phyloP scores from a whole-genome alignment of 2,329 filamentous ascomycete species.

The Diatrype stigma region DNA sequence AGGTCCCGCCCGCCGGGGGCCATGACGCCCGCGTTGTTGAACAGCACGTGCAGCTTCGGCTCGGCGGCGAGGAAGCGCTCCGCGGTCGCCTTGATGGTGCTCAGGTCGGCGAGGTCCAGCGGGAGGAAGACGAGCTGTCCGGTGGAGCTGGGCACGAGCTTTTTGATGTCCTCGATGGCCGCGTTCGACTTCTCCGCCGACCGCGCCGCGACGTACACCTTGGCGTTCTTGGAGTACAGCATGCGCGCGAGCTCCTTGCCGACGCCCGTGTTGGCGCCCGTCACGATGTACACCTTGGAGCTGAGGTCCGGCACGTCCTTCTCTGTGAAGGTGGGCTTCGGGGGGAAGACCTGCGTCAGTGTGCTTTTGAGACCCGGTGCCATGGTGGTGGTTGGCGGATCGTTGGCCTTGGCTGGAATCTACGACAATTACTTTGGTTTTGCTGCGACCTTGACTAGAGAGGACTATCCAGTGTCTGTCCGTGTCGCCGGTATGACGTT shows the following conservation, averaged over 20 bases:
- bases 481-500: too few relatives aligned
- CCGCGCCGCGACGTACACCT: background rate
- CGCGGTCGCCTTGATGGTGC: background rate
- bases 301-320: constrained; percentile 1
- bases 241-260: background rate
- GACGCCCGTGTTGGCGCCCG: background rate
- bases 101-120: constrained; percentile 1
- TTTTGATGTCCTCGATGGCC: background rate
- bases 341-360: background rate
- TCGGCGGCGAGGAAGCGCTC: constrained; percentile 2
- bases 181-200: background rate
- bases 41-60: constrained; percentile 2
- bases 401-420: too few relatives aligned
- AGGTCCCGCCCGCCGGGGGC: background rate
- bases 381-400: too few relatives aligned
- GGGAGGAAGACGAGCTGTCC: background rate
- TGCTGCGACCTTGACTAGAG: too few relatives aligned
- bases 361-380: too few relatives aligned
- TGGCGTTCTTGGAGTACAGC: background rate
- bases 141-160: background rate
- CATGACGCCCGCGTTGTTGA: constrained; percentile 2
- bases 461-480: too few relatives aligned
- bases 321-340: background rate
- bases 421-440: too few relatives aligned
- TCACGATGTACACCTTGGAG: background rate